phyloP scores from a whole-genome alignment of 805 yeast genomes.

The Saccharomycopsis babjevae region DNA sequence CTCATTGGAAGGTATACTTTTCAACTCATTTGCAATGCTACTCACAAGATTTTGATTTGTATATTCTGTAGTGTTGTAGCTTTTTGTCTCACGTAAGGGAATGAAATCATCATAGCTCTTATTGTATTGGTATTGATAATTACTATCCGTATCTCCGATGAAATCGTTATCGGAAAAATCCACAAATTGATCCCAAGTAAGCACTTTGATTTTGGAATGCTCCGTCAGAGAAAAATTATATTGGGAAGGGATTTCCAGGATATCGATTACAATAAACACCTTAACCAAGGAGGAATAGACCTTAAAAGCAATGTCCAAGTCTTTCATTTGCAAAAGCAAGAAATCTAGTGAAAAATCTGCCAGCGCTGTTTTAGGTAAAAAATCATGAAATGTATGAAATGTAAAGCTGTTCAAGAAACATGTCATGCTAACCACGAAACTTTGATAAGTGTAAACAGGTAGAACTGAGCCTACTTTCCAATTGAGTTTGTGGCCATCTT shows the following conservation, averaged over 20 bases:
- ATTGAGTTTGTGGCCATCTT: neutral
- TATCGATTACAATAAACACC: constrained; percentile 6
- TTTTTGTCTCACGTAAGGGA: constrained; percentile 15
- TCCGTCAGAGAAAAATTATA: neutral
- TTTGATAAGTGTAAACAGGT: constrained; percentile 8
- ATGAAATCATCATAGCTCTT: constrained; percentile 10
- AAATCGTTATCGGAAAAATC: neutral
- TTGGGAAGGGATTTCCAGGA: neutral
- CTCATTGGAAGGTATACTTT: constrained; percentile 8
- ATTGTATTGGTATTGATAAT: constrained; percentile 6
- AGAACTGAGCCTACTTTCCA: constrained; percentile 8
- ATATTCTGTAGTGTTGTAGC: constrained; percentile 14
- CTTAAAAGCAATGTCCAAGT: constrained; percentile 5
- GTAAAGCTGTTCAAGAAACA: constrained; percentile 14
- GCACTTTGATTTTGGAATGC: neutral
- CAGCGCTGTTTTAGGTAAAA: neutral
- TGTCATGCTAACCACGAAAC: constrained; percentile 12
- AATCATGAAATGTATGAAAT: constrained; percentile 12
- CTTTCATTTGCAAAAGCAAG: constrained; percentile 1
- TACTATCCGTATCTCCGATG: neutral
- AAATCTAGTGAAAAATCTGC: constrained; percentile 3
- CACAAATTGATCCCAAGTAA: constrained; percentile 11
- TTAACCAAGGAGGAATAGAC: neutral
- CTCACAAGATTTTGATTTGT: constrained; percentile 13
- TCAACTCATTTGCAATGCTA: constrained; percentile 14